Percentiles rank a stretch among this genome's conserved stretches.
Conservation (phyloP, 768 basidiomycete species). For the Leccinum obscurum region DNA sequence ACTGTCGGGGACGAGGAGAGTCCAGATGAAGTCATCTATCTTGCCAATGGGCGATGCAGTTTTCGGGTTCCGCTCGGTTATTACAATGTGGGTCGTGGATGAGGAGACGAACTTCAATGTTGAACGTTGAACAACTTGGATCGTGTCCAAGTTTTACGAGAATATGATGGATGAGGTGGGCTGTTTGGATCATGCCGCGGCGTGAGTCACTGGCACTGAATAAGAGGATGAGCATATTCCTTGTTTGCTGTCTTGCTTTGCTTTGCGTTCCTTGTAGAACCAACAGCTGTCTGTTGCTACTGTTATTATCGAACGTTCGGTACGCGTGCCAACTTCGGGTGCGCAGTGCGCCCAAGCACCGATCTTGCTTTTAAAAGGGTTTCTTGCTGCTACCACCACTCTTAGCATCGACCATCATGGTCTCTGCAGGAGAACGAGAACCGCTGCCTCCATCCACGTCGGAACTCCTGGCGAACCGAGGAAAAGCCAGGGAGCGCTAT, state of each 20-base stretch:
- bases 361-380: too few relatives aligned
- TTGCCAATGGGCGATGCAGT: too few relatives aligned
- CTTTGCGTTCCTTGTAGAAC: not conserved
- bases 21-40: too few relatives aligned
- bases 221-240: not conserved
- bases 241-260: not conserved
- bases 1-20: too few relatives aligned
- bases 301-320: too few relatives aligned
- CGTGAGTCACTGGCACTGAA: not conserved
- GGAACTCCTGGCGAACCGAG: conserved; percentile 2
- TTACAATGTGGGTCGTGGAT: not conserved
- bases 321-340: too few relatives aligned
- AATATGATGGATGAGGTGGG: not conserved
- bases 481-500: not conserved
- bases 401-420: not conserved
- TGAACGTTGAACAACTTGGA: not conserved
- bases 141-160: not conserved
- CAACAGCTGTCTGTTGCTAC: too few relatives aligned
- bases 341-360: too few relatives aligned
- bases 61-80: not conserved
- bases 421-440: not conserved
- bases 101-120: not conserved
- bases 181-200: not conserved
- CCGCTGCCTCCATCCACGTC: conserved; percentile 7
- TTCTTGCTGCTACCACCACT: too few relatives aligned